These are phyloP conservation scores for Periconia sp. DNA, from an alignment of 2,329 filamentous ascomycete species.

Conservation along the genomic window DNA sequence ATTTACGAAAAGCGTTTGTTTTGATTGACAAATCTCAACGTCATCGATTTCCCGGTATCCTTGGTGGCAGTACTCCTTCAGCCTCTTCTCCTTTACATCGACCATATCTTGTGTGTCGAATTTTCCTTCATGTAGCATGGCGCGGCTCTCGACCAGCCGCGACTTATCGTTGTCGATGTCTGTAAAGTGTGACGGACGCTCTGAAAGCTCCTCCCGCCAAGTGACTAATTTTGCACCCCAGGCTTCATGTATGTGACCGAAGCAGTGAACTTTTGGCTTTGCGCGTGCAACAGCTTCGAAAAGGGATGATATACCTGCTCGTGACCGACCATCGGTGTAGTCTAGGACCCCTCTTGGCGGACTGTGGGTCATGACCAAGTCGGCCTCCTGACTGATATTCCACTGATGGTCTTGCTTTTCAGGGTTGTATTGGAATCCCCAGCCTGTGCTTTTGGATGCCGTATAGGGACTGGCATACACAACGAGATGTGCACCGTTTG, in stretches of 20 bases:
- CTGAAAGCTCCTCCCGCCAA: neutral
- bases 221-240: conserved; percentile 1
- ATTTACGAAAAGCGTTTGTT: neutral
- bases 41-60: neutral
- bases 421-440: too few relatives aligned
- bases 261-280: conserved; percentile 2
- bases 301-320: neutral
- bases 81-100: neutral
- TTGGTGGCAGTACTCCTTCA: neutral
- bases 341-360: too few relatives aligned
- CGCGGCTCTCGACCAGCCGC: neutral
- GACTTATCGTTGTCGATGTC: neutral
- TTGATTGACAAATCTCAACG: neutral
- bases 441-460: too few relatives aligned
- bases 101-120: neutral
- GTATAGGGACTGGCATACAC: too few relatives aligned
- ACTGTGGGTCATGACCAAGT: conserved; percentile 1
- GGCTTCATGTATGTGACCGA: conserved; percentile 2
- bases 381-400: too few relatives aligned
- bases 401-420: too few relatives aligned
- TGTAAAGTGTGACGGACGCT: neutral
- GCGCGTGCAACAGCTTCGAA: neutral
- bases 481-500: too few relatives aligned
- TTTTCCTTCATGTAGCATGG: neutral
- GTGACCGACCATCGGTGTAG: neutral